These are phyloP conservation scores for Stenocarpella maydis DNA, from an alignment of 2,329 filamentous ascomycete genomes.

Conservation along the genomic window DNA sequence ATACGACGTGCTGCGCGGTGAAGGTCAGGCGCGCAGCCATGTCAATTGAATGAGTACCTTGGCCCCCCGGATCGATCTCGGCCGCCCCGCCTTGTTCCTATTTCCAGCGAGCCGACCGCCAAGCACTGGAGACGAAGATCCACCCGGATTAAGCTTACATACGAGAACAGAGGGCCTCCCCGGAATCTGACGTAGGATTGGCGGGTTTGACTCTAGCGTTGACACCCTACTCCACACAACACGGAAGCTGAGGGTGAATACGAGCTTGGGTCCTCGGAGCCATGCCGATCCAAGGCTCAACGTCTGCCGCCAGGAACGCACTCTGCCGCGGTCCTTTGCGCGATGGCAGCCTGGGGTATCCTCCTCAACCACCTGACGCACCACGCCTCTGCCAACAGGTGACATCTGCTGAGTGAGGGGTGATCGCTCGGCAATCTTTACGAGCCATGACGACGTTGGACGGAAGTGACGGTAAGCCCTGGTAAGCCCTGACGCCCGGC, in stretches of 20 bases:
- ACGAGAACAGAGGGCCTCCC: slow-evolving; percentile 20
- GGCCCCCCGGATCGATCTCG: slow-evolving; percentile 18
- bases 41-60: slow-evolving; percentile 6
- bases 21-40: slow-evolving; percentile 9
- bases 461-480: slow-evolving; percentile 17
- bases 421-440: not conserved
- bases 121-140: slow-evolving; percentile 14
- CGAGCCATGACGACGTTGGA: slow-evolving; percentile 28
- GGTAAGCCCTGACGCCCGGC: not conserved
- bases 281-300: slow-evolving; percentile 27
- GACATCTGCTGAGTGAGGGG: slow-evolving; percentile 20
- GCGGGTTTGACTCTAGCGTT: slow-evolving; percentile 27
- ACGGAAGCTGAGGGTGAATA: slow-evolving; percentile 26
- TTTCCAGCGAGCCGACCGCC: slow-evolving; percentile 22
- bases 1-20: slow-evolving; percentile 12
- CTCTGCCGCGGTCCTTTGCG: slow-evolving; percentile 3
- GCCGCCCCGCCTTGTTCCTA: slow-evolving; percentile 19
- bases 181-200: slow-evolving; percentile 27
- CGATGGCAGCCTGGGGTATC: slow-evolving; percentile 28
- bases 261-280: slow-evolving; percentile 26
- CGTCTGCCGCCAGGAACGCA: slow-evolving; percentile 23
- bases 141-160: slow-evolving; percentile 32
- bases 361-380: slow-evolving; percentile 20
- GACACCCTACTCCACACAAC: slow-evolving; percentile 29
- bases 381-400: slow-evolving; percentile 15